A percentile compares a stretch with the other conserved stretches of the same genome.
Conservation (phyloP, 2,329 filamentous ascomycete genomes). For the Endoconidiophora polonica region DNA sequence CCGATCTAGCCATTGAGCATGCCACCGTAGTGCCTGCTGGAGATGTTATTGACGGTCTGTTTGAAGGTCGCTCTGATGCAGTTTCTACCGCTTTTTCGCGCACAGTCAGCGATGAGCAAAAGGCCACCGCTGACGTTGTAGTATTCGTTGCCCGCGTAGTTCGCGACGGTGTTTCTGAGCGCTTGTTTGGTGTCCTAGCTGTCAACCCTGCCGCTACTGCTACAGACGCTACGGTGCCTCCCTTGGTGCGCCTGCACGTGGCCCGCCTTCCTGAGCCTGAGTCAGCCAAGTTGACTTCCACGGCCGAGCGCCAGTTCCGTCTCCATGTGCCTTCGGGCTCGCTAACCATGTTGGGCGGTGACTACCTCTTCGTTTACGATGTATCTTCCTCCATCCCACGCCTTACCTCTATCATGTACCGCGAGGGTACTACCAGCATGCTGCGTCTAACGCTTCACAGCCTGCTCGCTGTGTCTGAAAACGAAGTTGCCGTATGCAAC, state of each 20-base stretch:
- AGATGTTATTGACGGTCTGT: slow-evolving; percentile 37
- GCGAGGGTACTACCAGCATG: slow-evolving; percentile 42
- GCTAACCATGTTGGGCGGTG: slow-evolving; percentile 41
- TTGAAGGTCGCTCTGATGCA: slow-evolving; percentile 34
- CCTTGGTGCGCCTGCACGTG: slow-evolving; percentile 24
- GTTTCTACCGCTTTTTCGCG: slow-evolving; percentile 12
- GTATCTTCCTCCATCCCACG: slow-evolving; percentile 46
- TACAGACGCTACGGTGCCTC: slow-evolving; percentile 13
- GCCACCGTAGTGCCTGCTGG: slow-evolving; percentile 28
- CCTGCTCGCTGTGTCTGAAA: slow-evolving; percentile 41
- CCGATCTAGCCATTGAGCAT: slow-evolving; percentile 30
- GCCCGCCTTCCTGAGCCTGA: slow-evolving; percentile 21
- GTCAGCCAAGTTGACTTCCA: slow-evolving; percentile 6
- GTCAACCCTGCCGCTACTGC: slow-evolving; percentile 13
- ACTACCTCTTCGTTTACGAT: slow-evolving; percentile 43
- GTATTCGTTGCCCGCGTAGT: slow-evolving; percentile 21
- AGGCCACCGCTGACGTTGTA: slow-evolving; percentile 33
- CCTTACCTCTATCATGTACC: slow-evolving; percentile 35
- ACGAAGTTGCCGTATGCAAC: slow-evolving; percentile 47
- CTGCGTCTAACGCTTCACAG: slow-evolving; percentile 50
- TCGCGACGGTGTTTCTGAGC: slow-evolving; percentile 15
- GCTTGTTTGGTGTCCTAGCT: slow-evolving; percentile 22
- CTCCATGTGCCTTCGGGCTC: slow-evolving; percentile 47
- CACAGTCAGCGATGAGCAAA: neutral
- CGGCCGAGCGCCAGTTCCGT: slow-evolving; percentile 24